Evolutionary conservation across 1,284 basidiomycete genomes (phyloP).

Genomic region (Chalciporus piperatoides): DNA sequence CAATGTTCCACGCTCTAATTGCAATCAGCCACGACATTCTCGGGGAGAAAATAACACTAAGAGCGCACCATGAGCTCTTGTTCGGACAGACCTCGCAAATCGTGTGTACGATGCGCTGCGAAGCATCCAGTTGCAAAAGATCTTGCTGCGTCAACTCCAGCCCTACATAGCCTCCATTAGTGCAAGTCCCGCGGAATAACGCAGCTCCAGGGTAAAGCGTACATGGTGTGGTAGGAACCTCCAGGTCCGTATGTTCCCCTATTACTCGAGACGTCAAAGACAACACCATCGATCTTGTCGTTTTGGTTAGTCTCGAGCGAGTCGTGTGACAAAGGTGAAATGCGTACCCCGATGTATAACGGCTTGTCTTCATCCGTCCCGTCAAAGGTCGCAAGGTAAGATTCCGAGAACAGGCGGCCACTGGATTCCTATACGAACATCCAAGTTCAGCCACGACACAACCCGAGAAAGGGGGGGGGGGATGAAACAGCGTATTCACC

Average conservation of each 20-base stretch:
- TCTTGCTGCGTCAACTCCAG: constrained; percentile 83
- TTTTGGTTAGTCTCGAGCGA: constrained; percentile 11
- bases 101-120: constrained; percentile 84
- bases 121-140: constrained; percentile 95
- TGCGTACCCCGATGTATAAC: constrained; percentile 78
- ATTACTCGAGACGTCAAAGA: constrained; percentile 84
- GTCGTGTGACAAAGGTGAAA: constrained; percentile 7
- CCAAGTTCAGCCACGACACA: constrained; percentile 8
- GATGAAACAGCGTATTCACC: constrained; percentile 37
- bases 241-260: constrained; percentile 86
- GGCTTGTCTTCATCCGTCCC: constrained; percentile 69
- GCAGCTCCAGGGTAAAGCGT: constrained; percentile 29
- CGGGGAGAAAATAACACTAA: not conserved
- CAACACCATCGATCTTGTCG: constrained; percentile 80
- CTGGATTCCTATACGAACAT: constrained; percentile 40
- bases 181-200: constrained; percentile 22
- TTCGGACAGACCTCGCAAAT: constrained; percentile 76
- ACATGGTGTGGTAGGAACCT: constrained; percentile 84
- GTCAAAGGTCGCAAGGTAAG: constrained; percentile 68
- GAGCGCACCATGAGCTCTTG: constrained; percentile 60
- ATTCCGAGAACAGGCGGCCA: constrained; percentile 72
- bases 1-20: constrained; percentile 74
- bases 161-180: constrained; percentile 44
- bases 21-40: not conserved
- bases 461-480: not conserved